Evolutionary conservation across 768 basidiomycete genomes (phyloP).

Genomic region (Russula dissimulans): DNA sequence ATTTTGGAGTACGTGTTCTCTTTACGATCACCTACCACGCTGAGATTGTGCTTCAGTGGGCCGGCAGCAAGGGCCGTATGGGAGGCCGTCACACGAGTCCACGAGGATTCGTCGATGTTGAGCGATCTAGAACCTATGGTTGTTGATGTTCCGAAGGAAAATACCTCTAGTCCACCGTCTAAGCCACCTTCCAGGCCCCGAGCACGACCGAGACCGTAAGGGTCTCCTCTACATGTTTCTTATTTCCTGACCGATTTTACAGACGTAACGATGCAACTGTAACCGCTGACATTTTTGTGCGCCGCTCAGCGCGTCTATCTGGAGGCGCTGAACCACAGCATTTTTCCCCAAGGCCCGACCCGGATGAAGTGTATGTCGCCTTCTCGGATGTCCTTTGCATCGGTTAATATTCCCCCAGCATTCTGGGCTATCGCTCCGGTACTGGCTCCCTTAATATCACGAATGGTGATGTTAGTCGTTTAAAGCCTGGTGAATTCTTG

Average conservation of each 20-base stretch:
- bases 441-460: slow-evolving; percentile 77
- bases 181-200: neutral
- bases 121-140: neutral
- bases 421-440: slow-evolving; percentile 65
- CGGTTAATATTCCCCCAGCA: slow-evolving; percentile 33
- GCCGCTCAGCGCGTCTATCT: slow-evolving; percentile 18
- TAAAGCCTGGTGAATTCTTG: slow-evolving; percentile 75
- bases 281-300: neutral
- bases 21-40: neutral
- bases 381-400: neutral
- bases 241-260: neutral
- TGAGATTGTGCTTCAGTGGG: neutral
- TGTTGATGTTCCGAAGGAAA: neutral
- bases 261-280: neutral
- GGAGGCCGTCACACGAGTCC: slow-evolving; percentile 2
- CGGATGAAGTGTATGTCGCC: slow-evolving; percentile 16
- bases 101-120: neutral
- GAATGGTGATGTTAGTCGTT: slow-evolving; percentile 61
- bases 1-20: neutral
- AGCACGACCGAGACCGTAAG: slow-evolving; percentile 1
- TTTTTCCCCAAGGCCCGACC: slow-evolving; percentile 12
- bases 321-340: neutral
- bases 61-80: slow-evolving; percentile 7
- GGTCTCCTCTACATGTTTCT: neutral
- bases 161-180: neutral